Base-by-base conservation (phyloP, 2,329 filamentous ascomycete genomes). In the Cercospora berteroae region DNA sequence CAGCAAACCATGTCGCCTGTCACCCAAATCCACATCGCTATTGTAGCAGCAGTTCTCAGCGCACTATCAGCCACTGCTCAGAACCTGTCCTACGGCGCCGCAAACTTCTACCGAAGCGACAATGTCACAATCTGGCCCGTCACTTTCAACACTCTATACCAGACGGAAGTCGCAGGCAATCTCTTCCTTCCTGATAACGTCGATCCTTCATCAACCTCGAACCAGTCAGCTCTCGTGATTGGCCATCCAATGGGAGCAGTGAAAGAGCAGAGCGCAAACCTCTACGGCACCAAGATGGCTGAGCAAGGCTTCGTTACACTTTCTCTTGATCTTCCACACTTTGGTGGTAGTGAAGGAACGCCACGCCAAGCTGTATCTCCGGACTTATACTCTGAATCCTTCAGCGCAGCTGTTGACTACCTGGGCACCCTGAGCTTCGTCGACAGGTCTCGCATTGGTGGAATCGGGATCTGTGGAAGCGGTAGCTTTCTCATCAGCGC, bases 281-380 rank as follows among this genome's bases (percentile, higher is more conserved):
- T 68, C 2, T 66, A 68, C 25, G 66, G 63, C 5, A 60, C 63
- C 7, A 66, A 68, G 36, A 57, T 68, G 63, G 66, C 66, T 1
- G 66, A 68, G 36, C 66, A 66, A 18, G 63, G 66, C 36, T 68
- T 68, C 33, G 63, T 68, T 29, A 63, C 63, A 2, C 16, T 68
- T 5, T 60, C 66, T 18, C 50, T 68, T 48, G 66, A 68, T 31
- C 12, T 60, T 5, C 63, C 66, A 18, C 59, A 55, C 31, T 68
- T 29, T 42, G 66, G 66, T 16, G 63, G 59, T 20, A 68, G 66
- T 29, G 39, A 55, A 29, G 63, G 66, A 16, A 9, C 36, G 44
- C 59, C 66, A 3, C 58, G 63, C 10, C 58, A 66, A 13, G 52
- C 42, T 10, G 59, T 68, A 5, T 29, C 42, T 20, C 59, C 66